These are phyloP conservation scores for Boletellus emodensis DNA, from an alignment of 768 basidiomycete species.

Conservation along the genomic window DNA sequence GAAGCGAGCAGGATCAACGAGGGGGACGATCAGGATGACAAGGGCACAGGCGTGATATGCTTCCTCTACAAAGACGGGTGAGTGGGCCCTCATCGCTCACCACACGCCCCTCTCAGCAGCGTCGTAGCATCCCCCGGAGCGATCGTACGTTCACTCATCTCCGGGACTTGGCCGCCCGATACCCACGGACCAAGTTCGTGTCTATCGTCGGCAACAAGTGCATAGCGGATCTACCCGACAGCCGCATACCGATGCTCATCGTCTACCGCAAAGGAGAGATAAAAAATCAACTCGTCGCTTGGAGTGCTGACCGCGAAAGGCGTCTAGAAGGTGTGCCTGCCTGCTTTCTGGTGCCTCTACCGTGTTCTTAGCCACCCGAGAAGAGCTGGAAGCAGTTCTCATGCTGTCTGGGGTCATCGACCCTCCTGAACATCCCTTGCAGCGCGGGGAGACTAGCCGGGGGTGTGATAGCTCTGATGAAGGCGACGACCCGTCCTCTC, in stretches of 20 bases:
- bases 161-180: constrained; percentile 65
- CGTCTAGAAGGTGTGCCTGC: constrained; percentile 63
- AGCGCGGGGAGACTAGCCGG: constrained; percentile 20
- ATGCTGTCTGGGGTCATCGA: constrained; percentile 64
- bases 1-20: constrained; percentile 79
- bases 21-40: constrained; percentile 58
- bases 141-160: constrained; percentile 73
- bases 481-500: constrained; percentile 49
- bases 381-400: constrained; percentile 71
- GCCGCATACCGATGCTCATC: constrained; percentile 86
- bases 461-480: constrained; percentile 42
- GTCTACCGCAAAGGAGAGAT: constrained; percentile 93
- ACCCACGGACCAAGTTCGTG: constrained; percentile 93
- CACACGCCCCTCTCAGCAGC: not conserved
- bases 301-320: constrained; percentile 78
- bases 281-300: constrained; percentile 75
- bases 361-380: constrained; percentile 1
- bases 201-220: constrained; percentile 94
- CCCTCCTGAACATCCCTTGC: constrained; percentile 44
- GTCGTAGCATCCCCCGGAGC: constrained; percentile 70
- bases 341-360: not conserved
- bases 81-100: constrained; percentile 26
- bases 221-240: constrained; percentile 93
- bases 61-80: constrained; percentile 95
- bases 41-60: constrained; percentile 90